phyloP scores from a whole-genome alignment of 1,284 basidiomycete genomes.

The Paramarasmius palmivorus region DNA sequence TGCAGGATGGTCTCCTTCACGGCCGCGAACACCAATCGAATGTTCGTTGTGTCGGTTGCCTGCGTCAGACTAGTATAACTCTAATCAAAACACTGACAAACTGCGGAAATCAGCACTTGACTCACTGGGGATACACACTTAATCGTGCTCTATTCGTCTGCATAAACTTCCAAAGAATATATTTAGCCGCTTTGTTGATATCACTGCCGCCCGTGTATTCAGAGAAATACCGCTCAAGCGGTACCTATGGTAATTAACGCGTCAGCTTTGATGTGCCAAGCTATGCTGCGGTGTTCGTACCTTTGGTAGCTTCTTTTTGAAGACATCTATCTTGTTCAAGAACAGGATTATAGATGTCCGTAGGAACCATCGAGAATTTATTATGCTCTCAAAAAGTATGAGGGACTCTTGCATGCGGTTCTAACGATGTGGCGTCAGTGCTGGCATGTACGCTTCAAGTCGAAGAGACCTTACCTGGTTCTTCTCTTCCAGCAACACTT shows the following conservation, averaged over 20 bases:
- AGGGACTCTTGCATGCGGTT: constrained; percentile 81
- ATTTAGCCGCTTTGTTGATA: constrained; percentile 97
- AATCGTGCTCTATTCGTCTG: constrained; percentile 49
- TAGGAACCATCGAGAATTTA: constrained; percentile 60
- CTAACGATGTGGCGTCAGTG: constrained; percentile 30
- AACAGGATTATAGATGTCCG: constrained; percentile 73
- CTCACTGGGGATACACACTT: constrained; percentile 6
- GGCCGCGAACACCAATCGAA: constrained; percentile 91
- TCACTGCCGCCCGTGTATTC: constrained; percentile 89
- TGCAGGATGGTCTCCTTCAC: constrained; percentile 96
- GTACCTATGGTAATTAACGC: not conserved
- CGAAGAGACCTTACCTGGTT: constrained; percentile 57
- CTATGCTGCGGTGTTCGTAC: not conserved
- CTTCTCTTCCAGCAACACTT: constrained; percentile 60
- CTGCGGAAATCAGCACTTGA: not conserved
- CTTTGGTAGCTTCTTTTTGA: constrained; percentile 62
- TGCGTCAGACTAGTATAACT: constrained; percentile 60
- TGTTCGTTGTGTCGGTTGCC: constrained; percentile 78
- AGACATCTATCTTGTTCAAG: constrained; percentile 77
- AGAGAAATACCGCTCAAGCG: not conserved
- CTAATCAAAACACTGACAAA: constrained; percentile 5
- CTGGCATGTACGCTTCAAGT: not conserved
- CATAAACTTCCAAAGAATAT: constrained; percentile 96
- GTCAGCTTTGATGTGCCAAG: not conserved
- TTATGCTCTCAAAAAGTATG: constrained; percentile 77